Evolutionary conservation across 257 asterid genomes (phyloP), one percentile per base, ranked within the genome.

Genomic region (Salvia rosmarinus): DNA sequence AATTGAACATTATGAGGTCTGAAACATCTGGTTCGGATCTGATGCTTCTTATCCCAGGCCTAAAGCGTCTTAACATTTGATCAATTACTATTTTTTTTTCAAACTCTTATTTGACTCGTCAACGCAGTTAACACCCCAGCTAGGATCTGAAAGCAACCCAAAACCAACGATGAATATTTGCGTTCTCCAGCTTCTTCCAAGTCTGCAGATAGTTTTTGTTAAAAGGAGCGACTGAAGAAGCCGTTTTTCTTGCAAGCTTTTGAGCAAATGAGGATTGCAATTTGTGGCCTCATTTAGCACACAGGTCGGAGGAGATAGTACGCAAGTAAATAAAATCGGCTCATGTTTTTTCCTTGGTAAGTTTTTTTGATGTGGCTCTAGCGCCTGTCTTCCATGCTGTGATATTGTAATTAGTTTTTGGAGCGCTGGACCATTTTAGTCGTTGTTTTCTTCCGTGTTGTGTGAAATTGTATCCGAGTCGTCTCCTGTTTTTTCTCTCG

Each of bases 1-100:
- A 13, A 43, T 83, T 30, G 71, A 71, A 61, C 43, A 40, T 5
- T 83, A 70, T 20, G 82, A 83, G 87, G 86, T 79, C 28, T 34
- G 64, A 9, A 40, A 3, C n/a, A 9, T 55, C 13, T n/a, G 34
- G 14, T 61, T 50, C 43, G 49, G 32, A 42, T 16, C 37, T 28
- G 42, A 39, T 28, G 25, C 59, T 54, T 43, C 28, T 13, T 49
- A 9, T 28, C 32, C 32, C 4, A 4, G 32, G 17, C 54, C 16
- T 20, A 37, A 42, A 39, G 3, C 17, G 32, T 28, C 58, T 2
- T 12, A 9, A 21, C 10, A 54, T 39, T 12, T 11, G 6, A 17
- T n/a, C 35, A 7, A 10, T 20, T 28, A 0, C 5, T 28, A 1
- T 9, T 0, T 1, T 23, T 21, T 23, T 54, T 11, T n/a, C n/a